Base-by-base conservation (phyloP, 2,329 filamentous ascomycete genomes). In the Talaromyces piceae region DNA sequence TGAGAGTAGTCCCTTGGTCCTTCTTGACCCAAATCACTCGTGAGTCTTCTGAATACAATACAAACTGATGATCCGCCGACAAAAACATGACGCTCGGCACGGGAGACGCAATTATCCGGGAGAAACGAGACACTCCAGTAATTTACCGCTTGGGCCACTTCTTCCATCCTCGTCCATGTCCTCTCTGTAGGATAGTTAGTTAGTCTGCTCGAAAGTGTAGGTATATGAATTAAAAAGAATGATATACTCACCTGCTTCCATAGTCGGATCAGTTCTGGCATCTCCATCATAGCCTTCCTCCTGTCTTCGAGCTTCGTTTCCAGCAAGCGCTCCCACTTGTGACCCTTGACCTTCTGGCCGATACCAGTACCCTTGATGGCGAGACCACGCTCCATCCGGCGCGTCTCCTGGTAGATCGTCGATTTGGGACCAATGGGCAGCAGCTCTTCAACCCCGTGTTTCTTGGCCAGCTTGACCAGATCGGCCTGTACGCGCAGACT, bases 291-390 rank as follows among this genome's bases (percentile, higher is more conserved):
- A 54, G 93, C 93, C 70, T 88, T 81, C 78, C 86, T 87, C 73
- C 90, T 84, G 74, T 87, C 83, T 69, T 95, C 89, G 79, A 97
- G 80, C 71, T 85, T 87, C 55, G 80, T 77, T 73, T 87, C 84
- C 75, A 96, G 76, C 63, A 86, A 86, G 67, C 93, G 82, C 77
- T 98, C 93, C 82, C 91, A 88, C 61, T 83, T 79, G 72, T 96
- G 91, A 70, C 93, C 93, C 85, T 97, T 98, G 68, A 96, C 91
- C 71, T 80, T 84, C 73, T 96, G 84, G 52, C 90, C 91, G 59
- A 89, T 83, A 77, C 93, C 91, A 1, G 91, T 97, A 61, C 91
- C 91, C 80, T 91, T 91, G 53, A 96, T 87, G 56, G 84, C 79
- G 68, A 95, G 67, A 46, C 91, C 91, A 57, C 85, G 79, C 75